Base-by-base conservation (phyloP, 2,329 filamentous ascomycete genomes). In the Monosporascus sp. region DNA sequence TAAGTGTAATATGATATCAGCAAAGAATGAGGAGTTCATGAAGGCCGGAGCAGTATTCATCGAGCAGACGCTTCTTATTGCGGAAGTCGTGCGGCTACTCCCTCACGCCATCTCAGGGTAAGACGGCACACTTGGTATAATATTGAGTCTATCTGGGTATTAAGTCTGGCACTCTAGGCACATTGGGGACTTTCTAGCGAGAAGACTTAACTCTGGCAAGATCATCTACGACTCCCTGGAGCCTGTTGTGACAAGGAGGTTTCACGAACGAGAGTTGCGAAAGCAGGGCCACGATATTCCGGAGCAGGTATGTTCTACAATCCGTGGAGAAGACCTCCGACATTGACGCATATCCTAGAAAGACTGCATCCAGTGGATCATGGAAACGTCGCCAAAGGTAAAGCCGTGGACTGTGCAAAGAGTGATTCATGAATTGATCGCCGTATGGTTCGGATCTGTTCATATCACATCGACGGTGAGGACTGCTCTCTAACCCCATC, bases 401-500 rank as follows among this genome's bases (percentile, higher is more conserved):
- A 55, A 51, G 5, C 59, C 60, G 1, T 66, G 65, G 64, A 57
- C 63, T 4, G 54, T 60, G 1, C 38, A 60, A 18, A 59, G 63
- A 1, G 54, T 67, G 1, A 59, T 64, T 6, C 57, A 63, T 41
- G 66, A 68, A 27, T 38, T 67, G 1, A 66, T 68, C 51, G 65
- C 64, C 7, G 60, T 68, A 11, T 68, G 65, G 66, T 68, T 67
- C 41, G 65, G 66, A 5, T 65, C 65, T 1, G 61, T 67, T 8
- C 66, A 68, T 39, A 57, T 54, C 6, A 49, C 63, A 5, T 57
- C 65, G 2, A 64, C 61, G 7, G 63, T 63, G 44, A 56, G 54
- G 49, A 49, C 8, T 24, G 17, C 18, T 38, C 7, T 37, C 24
- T 24, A n/a, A 9, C 22, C 22, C 22, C 22, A 24, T 5, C 22